Base-by-base conservation (phyloP, 495 filamentous ascomycete genomes). In the Aspergillus incahuasiensis region DNA sequence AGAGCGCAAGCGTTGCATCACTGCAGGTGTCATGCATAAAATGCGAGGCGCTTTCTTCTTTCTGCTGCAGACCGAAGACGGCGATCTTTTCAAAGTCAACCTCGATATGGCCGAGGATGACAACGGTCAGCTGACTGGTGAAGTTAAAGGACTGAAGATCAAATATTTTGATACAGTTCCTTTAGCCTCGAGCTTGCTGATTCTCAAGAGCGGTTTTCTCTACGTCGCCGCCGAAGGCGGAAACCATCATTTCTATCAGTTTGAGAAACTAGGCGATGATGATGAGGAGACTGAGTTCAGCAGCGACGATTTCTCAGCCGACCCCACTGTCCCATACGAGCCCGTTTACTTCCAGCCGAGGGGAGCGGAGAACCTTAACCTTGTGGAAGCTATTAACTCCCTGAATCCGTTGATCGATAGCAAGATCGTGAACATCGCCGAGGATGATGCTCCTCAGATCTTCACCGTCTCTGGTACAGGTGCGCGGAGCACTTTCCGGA, bases 121-220 rank as follows among this genome's bases (percentile, higher is more conserved):
- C 3, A 79, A 85, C 25, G 89, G 86, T 15, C 86, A 90, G 53
- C 74, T 86, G 4, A 92, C 88, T 0, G 85, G 87, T 12, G 87
- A 92, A 62, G 92, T 97, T 5, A 79, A 79, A 60, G 79, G 83
- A 20, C 72, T 99, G 30, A 95, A 90, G 68, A 92, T 99, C 73
- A 96, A 96, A 68, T 97, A 97, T 65, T 99, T 97, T 59, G 95
- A 97, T 59, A 97, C 95, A 0, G 89, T 97, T 7, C 94, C 95
- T 0, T 74, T 94, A 38, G 91, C 92, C 0, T 82, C 89, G 0
- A 91, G 80, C 61, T 77, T 99, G 15, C 86, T 90, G 66, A 95
- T 99, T 59, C 72, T 97, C 58, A 96, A 96, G 71, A 97, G 92
- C 57, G 95, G 94, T 11, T 97, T 96, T 69, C 78, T 97, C 28